phyloP scores from a whole-genome alignment of 2,329 filamentous ascomycete genomes.

The Ophiostoma piceae region DNA sequence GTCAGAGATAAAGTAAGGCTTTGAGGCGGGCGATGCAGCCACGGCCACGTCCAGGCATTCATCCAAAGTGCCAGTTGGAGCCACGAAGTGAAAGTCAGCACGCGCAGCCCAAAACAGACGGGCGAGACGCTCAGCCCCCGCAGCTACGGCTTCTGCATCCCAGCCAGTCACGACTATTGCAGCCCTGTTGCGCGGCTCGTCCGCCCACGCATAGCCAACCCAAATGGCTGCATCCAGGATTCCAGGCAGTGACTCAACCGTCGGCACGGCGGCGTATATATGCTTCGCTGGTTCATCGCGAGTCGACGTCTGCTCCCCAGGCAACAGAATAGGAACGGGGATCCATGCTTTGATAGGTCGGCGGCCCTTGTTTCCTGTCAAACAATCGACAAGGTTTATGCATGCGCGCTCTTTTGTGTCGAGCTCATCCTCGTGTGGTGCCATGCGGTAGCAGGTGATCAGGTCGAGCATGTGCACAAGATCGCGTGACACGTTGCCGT shows the following conservation, averaged over 20 bases:
- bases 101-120: slow-evolving; percentile 44
- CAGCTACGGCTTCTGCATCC: slow-evolving; percentile 37
- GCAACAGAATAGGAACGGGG: slow-evolving; percentile 47
- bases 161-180: slow-evolving; percentile 49
- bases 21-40: slow-evolving; percentile 32
- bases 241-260: slow-evolving; percentile 38
- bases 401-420: slow-evolving; percentile 50
- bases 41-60: slow-evolving; percentile 46
- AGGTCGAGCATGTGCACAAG: slow-evolving; percentile 47
- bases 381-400: slow-evolving; percentile 42
- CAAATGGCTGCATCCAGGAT: slow-evolving; percentile 50
- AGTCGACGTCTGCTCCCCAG: slow-evolving; percentile 52
- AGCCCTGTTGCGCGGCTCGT: slow-evolving; percentile 49
- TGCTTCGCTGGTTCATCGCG: slow-evolving; percentile 47
- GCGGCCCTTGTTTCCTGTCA: slow-evolving; percentile 28
- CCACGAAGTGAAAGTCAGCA: slow-evolving; percentile 47
- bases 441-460: slow-evolving; percentile 50
- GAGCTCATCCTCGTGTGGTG: slow-evolving; percentile 46
- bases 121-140: slow-evolving; percentile 43
- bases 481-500: slow-evolving; percentile 49
- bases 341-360: slow-evolving; percentile 50
- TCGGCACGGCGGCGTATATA: slow-evolving; percentile 45
- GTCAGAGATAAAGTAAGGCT: slow-evolving; percentile 51
- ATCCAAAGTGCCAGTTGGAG: slow-evolving; percentile 43
- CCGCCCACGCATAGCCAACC: slow-evolving; percentile 54